A percentile compares a stretch with the other conserved stretches of the same genome.
phyloP scores from a whole-genome alignment of 75 land plant species.

The Picea glauca region DNA sequence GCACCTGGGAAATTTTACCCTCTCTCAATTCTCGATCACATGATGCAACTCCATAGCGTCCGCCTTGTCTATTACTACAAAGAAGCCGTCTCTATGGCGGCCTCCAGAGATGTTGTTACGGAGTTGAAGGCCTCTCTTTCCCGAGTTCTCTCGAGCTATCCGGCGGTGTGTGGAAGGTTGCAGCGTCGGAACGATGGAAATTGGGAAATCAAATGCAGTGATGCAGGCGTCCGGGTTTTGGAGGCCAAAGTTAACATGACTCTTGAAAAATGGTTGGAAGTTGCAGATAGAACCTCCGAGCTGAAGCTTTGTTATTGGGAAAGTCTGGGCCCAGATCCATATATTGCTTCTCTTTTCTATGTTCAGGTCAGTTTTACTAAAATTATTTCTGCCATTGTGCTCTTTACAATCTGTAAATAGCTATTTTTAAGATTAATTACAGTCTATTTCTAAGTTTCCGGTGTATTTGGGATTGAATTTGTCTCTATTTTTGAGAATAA shows the following conservation, averaged over 20 bases:
- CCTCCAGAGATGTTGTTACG: constrained; percentile 10
- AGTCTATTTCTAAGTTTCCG: too few relatives aligned
- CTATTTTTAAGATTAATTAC: too few relatives aligned
- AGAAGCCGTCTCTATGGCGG: background rate
- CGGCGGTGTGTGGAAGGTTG: constrained; percentile 55
- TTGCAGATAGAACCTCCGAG: constrained; percentile 27
- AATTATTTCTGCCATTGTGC: too few relatives aligned
- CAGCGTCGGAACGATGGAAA: constrained; percentile 25
- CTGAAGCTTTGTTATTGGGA: constrained; percentile 37
- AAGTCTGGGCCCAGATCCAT: constrained; percentile 19
- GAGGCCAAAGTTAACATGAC: constrained; percentile 25
- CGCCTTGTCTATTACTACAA: constrained; percentile 47
- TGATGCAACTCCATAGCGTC: constrained; percentile 43
- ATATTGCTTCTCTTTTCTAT: constrained; percentile 35
- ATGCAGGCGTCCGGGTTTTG: constrained; percentile 53
- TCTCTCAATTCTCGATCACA: constrained; percentile 41
- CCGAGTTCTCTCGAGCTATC: constrained; percentile 32
- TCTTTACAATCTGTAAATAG: too few relatives aligned
- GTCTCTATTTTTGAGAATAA: too few relatives aligned
- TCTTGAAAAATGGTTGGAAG: constrained; percentile 33
- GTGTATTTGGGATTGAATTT: too few relatives aligned
- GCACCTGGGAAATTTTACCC: constrained; percentile 32
- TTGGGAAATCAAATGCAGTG: constrained; percentile 63
- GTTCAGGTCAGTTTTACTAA: constrained; percentile 26
- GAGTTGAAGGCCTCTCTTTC: constrained; percentile 37